Conservation (phyloP, 2,329 filamentous ascomycete species). For the Botrytis galanthina region DNA sequence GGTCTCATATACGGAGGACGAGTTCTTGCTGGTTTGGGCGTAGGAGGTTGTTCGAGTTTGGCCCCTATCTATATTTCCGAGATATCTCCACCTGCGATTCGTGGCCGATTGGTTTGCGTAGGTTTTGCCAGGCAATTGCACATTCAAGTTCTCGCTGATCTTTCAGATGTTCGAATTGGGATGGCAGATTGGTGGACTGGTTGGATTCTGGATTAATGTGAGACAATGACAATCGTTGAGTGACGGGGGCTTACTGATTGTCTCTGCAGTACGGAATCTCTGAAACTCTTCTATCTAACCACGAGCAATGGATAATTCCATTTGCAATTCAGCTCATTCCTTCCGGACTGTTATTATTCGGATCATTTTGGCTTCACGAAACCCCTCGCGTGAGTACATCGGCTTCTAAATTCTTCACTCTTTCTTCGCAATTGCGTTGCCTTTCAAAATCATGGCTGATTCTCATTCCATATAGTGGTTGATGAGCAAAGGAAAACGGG, state of each 20-base stretch:
- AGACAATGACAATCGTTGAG: conserved; percentile 34
- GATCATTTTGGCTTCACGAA: conserved; percentile 60
- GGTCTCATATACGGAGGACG: conserved; percentile 27
- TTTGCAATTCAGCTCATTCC: conserved; percentile 63
- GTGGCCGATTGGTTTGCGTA: conserved; percentile 22
- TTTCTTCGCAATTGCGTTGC: neutral
- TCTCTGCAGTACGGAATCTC: conserved; percentile 55
- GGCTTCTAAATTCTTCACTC: neutral
- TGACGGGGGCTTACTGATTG: conserved; percentile 30
- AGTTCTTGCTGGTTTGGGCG: conserved; percentile 30
- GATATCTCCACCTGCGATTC: conserved; percentile 31
- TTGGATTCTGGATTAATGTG: conserved; percentile 63
- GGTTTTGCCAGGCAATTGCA: neutral
- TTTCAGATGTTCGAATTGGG: conserved; percentile 59
- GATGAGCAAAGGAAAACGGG: conserved; percentile 58
- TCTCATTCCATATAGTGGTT: conserved; percentile 54
- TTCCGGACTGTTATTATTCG: conserved; percentile 58
- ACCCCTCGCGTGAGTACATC: conserved; percentile 50
- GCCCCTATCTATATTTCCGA: conserved; percentile 49
- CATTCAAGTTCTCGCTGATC: neutral
- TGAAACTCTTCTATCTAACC: conserved; percentile 23
- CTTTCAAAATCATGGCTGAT: neutral
- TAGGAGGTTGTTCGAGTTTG: conserved; percentile 50
- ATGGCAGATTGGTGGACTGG: conserved; percentile 61
- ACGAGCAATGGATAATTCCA: conserved; percentile 62